Conservation (phyloP, 2,329 filamentous ascomycete species). For the Epichloe hybrida region DNA sequence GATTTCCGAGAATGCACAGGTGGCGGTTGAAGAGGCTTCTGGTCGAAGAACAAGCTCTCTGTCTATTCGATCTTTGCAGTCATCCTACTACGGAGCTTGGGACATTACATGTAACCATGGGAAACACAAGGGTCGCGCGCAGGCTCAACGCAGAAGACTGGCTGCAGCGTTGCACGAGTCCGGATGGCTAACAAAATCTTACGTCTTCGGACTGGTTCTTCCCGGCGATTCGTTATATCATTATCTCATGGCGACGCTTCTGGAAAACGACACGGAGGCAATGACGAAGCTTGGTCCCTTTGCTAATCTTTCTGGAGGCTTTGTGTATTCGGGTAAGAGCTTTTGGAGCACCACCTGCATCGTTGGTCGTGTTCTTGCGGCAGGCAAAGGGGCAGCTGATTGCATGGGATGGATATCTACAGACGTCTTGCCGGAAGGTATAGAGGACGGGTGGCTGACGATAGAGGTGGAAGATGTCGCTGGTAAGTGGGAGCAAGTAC, state of each 20-base stretch:
- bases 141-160: conserved; percentile 37
- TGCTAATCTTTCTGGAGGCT: conserved; percentile 50
- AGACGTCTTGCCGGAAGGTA: conserved; percentile 38
- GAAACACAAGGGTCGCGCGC: conserved; percentile 16
- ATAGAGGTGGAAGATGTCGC: conserved; percentile 40
- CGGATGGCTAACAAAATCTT: conserved; percentile 56
- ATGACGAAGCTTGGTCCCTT: conserved; percentile 44
- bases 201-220: conserved; percentile 50
- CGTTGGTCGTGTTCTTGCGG: conserved; percentile 50
- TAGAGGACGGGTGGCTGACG: conserved; percentile 44
- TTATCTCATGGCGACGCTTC: conserved; percentile 50
- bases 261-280: conserved; percentile 50
- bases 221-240: conserved; percentile 51
- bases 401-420: conserved; percentile 58
- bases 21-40: conserved; percentile 22
- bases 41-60: conserved; percentile 23
- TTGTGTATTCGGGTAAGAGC: conserved; percentile 48
- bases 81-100: conserved; percentile 34
- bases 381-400: conserved; percentile 46
- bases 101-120: conserved; percentile 20
- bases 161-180: conserved; percentile 43
- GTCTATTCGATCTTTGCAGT: conserved; percentile 22
- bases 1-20: conserved; percentile 34
- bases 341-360: conserved; percentile 58
- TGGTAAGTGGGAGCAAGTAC: conserved; percentile 24